Percentiles rank a stretch among this genome's conserved stretches.
Conservation (phyloP, 441 rosid species). For the Populus hybrid region DNA sequence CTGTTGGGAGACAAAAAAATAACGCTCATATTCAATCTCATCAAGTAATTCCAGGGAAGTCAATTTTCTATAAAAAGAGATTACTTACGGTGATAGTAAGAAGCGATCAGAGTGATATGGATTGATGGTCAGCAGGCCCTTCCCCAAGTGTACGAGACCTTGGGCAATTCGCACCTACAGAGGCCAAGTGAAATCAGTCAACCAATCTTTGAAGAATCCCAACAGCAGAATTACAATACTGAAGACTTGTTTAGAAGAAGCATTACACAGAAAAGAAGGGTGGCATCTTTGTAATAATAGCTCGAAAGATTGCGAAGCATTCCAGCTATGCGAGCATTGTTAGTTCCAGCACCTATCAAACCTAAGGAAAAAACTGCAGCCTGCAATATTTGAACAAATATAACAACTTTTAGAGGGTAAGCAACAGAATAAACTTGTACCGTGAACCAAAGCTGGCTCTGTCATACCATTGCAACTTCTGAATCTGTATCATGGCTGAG, state of each 20-base stretch:
- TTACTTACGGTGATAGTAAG: conserved; percentile 79
- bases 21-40: neutral
- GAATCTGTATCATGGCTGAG: conserved; percentile 96
- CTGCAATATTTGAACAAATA: conserved; percentile 40
- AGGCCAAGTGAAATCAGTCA: conserved; percentile 16
- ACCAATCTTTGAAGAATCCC: neutral
- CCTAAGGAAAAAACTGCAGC: conserved; percentile 90
- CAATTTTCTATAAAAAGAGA: neutral
- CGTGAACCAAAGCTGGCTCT: neutral
- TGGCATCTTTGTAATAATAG: conserved; percentile 84
- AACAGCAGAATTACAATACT: neutral
- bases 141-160: conserved; percentile 91
- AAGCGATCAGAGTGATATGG: conserved; percentile 93
- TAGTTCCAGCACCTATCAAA: conserved; percentile 95
- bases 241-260: conserved; percentile 13
- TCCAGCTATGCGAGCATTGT: conserved; percentile 91
- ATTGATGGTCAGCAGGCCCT: conserved; percentile 83
- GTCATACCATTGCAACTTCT: conserved; percentile 89
- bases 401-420: neutral
- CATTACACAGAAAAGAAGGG: conserved; percentile 87
- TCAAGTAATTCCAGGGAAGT: neutral
- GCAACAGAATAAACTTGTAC: conserved; percentile 9
- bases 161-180: conserved; percentile 92
- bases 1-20: conserved; percentile 28
- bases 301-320: conserved; percentile 96